Evolutionary conservation across 2,329 filamentous ascomycete species (phyloP).

Genomic region (Neodidymelliopsis sp.): DNA sequence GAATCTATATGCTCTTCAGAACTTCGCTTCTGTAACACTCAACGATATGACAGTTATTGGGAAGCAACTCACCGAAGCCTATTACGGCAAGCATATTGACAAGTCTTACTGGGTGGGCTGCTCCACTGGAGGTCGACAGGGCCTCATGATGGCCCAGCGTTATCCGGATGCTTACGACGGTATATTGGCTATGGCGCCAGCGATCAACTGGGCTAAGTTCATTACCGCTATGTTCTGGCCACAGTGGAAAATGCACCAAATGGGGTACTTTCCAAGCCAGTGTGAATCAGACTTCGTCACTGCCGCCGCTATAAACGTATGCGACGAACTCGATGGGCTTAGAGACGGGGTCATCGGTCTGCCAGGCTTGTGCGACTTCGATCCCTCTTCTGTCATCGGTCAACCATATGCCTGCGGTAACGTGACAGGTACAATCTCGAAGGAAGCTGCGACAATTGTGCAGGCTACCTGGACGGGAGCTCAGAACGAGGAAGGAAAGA

Average conservation of each 20-base stretch:
- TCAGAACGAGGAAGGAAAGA: slow-evolving; percentile 12
- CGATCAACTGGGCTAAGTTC: slow-evolving; percentile 25
- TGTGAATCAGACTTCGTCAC: slow-evolving; percentile 38
- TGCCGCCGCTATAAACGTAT: slow-evolving; percentile 24
- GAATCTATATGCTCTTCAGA: slow-evolving; percentile 33
- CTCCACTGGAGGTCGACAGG: slow-evolving; percentile 45
- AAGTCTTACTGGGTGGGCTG: slow-evolving; percentile 48
- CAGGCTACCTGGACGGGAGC: slow-evolving; percentile 23
- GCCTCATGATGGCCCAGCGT: slow-evolving; percentile 36
- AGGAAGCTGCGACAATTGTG: slow-evolving; percentile 6
- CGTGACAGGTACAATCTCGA: slow-evolving; percentile 1
- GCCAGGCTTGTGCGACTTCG: slow-evolving; percentile 30
- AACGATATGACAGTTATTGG: slow-evolving; percentile 32
- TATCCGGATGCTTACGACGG: slow-evolving; percentile 42
- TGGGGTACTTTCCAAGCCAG: slow-evolving; percentile 8
- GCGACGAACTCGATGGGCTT: slow-evolving; percentile 33
- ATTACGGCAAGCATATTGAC: slow-evolving; percentile 37
- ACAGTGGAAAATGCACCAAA: slow-evolving; percentile 27
- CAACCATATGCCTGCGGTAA: slow-evolving; percentile 5
- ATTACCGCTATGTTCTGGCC: slow-evolving; percentile 21
- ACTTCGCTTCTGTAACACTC: slow-evolving; percentile 44
- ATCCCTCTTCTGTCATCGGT: slow-evolving; percentile 18
- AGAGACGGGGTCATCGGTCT: slow-evolving; percentile 30
- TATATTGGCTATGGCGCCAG: slow-evolving; percentile 39
- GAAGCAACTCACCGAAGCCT: slow-evolving; percentile 21